Base-by-base conservation (phyloP, 2,329 filamentous ascomycete genomes). In the Fusarium temperatum region DNA sequence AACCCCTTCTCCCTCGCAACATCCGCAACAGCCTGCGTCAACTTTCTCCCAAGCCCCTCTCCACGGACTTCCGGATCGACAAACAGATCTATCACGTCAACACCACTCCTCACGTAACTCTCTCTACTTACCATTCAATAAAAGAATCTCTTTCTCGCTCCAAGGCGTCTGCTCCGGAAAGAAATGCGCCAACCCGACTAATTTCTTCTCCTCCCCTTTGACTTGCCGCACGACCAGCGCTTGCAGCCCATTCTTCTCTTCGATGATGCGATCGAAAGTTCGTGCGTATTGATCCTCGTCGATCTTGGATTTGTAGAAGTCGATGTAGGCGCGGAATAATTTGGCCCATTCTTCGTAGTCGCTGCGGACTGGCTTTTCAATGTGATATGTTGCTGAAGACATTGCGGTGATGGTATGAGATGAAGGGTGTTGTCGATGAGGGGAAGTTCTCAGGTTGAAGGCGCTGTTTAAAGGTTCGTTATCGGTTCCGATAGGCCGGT, bases 161-260 rank as follows among this genome's bases (percentile, higher is more conserved):
- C 72, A 74, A 2, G 72, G 59, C 4, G 72, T 69, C n/a, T 74
- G 71, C 26, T 74, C 63, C 12, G 72, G 68, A 20, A 74, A 74
- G 68, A 74, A 74, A 30, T 74, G 72, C 1, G 72, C 67, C 3
- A 75, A 26, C 11, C 72, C 72, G 2, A 74, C 72, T 6, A 72
- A 5, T 0, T 35, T 53, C 11, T 41, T 53, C 7, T 63, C 47
- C 0, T 50, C 47, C 3, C 48, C 67, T 2, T 1, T 15, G 0
- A 54, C 14, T 2, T 36, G 48, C n/a, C 59, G 57, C 2, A 75
- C 51, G 1, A 74, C 63, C 13, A 74, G n/a, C 4, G 68, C 72
- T 13, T 57, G 63, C 2, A 75, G 9, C 0, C 56, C 51, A 38
- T 75, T 68, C 26, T 69, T 55, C 15, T 68, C 47, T 7, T 69